These are phyloP conservation scores for Penicillium crustosum DNA, from an alignment of 2,329 filamentous ascomycete genomes.

Conservation along the genomic window DNA sequence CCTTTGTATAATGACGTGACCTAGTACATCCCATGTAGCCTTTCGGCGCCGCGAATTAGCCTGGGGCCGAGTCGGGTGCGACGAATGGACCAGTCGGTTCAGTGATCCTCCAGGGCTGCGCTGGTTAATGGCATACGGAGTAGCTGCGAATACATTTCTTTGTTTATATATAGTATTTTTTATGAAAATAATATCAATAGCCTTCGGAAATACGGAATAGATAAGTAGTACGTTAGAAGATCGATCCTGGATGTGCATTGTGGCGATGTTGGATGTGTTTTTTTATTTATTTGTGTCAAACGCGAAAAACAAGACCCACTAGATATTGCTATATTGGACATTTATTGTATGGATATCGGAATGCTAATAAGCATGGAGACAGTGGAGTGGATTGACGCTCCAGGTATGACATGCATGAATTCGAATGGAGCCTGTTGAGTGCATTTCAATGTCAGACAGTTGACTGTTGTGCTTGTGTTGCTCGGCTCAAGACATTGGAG, in stretches of 20 bases:
- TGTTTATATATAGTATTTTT: background rate
- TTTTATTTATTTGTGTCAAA: background rate
- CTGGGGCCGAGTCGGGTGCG: constrained; percentile 23
- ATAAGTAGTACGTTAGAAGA: background rate
- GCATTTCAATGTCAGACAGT: constrained; percentile 4
- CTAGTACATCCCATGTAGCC: background rate
- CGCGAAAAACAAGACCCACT: constrained; percentile 1
- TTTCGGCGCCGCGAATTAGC: constrained; percentile 7
- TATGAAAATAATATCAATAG: background rate
- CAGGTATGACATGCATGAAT: constrained; percentile 28
- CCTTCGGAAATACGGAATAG: background rate
- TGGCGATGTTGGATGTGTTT: constrained; percentile 6
- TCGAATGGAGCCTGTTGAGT: constrained; percentile 11
- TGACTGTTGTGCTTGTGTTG: constrained; percentile 11
- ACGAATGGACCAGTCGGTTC: constrained; percentile 20
- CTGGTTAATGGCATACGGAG: constrained; percentile 7
- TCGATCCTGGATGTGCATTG: constrained; percentile 6
- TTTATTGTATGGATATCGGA: background rate
- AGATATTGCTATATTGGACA: background rate
- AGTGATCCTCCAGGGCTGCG: constrained; percentile 13
- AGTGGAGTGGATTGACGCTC: constrained; percentile 8
- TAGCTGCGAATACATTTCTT: background rate
- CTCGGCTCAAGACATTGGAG: constrained; percentile 2
- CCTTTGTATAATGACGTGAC: constrained; percentile 1
- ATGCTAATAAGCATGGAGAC: background rate